These are phyloP conservation scores for Nitzschia palea DNA, from an alignment of 108 stramenopile species.

Conservation along the genomic window DNA sequence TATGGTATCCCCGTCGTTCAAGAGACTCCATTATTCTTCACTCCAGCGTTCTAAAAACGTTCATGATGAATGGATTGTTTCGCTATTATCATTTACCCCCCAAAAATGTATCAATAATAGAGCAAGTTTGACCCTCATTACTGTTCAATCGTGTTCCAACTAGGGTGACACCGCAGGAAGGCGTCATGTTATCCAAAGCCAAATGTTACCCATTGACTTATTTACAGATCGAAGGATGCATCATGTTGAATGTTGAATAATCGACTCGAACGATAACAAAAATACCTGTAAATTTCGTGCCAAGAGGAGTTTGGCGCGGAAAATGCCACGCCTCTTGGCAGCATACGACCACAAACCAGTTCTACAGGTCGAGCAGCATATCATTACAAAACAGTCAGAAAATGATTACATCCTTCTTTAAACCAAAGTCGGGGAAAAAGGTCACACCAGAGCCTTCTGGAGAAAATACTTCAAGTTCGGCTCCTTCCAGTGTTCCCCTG, in stretches of 20 bases:
- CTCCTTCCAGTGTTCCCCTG: neutral
- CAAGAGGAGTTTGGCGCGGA: no score
- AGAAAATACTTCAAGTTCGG: neutral
- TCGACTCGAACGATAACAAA: no score
- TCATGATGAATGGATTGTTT: no score
- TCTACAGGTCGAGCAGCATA: neutral
- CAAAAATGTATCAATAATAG: no score
- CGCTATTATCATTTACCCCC: no score
- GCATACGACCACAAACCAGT: neutral
- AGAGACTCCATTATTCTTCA: slow-evolving; percentile 84
- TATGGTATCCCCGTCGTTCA: slow-evolving; percentile 73
- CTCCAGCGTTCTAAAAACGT: slow-evolving; percentile 66
- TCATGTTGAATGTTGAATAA: no score
- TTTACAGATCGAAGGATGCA: neutral
- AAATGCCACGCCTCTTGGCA: no score
- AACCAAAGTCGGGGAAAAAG: slow-evolving; percentile 41
- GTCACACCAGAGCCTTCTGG: slow-evolving; percentile 10
- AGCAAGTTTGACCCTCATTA: no score
- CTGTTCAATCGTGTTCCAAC: no score
- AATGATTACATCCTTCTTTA: slow-evolving; percentile 73
- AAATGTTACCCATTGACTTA: neutral
- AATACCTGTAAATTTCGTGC: no score
- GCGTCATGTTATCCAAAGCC: no score
- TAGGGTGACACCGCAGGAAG: no score
- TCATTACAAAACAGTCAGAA: neutral